Percentiles rank a stretch among this genome's conserved stretches.
Conservation (phyloP, 2,329 filamentous ascomycete genomes). For the Cordyceps cicadae region DNA sequence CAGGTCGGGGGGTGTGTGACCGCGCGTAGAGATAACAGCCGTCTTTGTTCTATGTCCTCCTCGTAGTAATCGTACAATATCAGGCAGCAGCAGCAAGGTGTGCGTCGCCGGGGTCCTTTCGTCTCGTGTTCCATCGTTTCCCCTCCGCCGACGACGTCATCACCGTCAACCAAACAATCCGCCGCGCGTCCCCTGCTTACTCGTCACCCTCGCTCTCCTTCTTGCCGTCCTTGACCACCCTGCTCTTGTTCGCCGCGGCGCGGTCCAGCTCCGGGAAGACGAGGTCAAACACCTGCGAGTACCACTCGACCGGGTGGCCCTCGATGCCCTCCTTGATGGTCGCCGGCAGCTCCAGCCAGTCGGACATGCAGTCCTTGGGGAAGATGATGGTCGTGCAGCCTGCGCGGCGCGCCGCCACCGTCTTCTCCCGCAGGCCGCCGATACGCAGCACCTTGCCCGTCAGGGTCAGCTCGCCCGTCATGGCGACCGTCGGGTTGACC, state of each 20-base stretch:
- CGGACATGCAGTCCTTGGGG: slow-evolving; percentile 87
- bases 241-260: slow-evolving; percentile 67
- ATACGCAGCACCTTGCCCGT: slow-evolving; percentile 95
- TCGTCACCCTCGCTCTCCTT: slow-evolving; percentile 30
- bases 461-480: slow-evolving; percentile 95
- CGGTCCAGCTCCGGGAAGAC: slow-evolving; percentile 78
- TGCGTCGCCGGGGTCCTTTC: neutral
- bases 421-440: slow-evolving; percentile 92
- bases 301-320: slow-evolving; percentile 87
- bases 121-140: neutral
- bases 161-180: neutral
- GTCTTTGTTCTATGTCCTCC: neutral
- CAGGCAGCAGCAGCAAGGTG: neutral
- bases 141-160: neutral
- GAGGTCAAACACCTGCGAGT: slow-evolving; percentile 83
- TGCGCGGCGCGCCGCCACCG: slow-evolving; percentile 84
- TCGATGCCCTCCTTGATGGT: slow-evolving; percentile 97
- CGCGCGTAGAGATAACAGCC: too few relatives aligned
- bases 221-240: slow-evolving; percentile 47
- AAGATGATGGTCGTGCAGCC: slow-evolving; percentile 93
- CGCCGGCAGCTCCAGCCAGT: slow-evolving; percentile 96
- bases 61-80: neutral
- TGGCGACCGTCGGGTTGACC: slow-evolving; percentile 80
- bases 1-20: neutral
- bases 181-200: neutral